phyloP scores from a whole-genome alignment of 2,329 filamentous ascomycete genomes.

The Scedosporium apiospermum region DNA sequence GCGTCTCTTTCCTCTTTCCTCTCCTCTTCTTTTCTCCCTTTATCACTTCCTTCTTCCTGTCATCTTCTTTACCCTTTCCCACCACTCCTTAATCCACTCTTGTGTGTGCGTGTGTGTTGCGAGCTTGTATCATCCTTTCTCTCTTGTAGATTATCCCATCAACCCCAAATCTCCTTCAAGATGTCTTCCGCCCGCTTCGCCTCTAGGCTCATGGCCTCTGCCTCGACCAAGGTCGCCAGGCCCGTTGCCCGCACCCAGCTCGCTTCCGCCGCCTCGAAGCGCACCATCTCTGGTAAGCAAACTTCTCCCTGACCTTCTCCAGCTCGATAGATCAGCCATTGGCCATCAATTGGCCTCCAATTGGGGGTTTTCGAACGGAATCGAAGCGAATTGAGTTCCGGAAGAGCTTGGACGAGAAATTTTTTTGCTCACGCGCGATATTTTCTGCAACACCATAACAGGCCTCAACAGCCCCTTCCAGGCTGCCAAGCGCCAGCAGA shows the following conservation, averaged over 20 bases:
- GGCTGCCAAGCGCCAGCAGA: constrained; percentile 66
- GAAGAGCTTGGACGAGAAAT: background rate
- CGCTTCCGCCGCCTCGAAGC: constrained; percentile 55
- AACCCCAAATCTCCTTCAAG: constrained; percentile 44
- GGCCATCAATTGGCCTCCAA: constrained; percentile 10
- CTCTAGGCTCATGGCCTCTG: constrained; percentile 67
- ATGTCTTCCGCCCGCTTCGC: constrained; percentile 67
- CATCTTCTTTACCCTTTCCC: constrained; percentile 11
- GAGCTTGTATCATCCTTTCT: background rate
- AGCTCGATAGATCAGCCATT: constrained; percentile 7
- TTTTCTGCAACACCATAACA: constrained; percentile 22
- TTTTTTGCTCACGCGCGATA: constrained; percentile 16
- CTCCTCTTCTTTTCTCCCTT: constrained; percentile 8
- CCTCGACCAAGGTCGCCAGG: constrained; percentile 70
- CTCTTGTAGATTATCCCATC: constrained; percentile 12
- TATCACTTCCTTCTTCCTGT: constrained; percentile 9
- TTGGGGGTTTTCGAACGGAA: background rate
- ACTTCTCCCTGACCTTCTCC: constrained; percentile 16
- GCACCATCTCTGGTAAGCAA: constrained; percentile 63
- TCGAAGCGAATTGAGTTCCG: background rate
- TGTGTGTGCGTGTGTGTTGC: constrained; percentile 6
- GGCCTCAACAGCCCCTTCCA: constrained; percentile 56
- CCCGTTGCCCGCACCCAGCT: constrained; percentile 59
- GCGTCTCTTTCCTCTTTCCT: constrained; percentile 12
- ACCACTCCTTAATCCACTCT: constrained; percentile 9